Base-by-base conservation (phyloP, 768 basidiomycete genomes). In the Brasilioporus rufonigricans region DNA sequence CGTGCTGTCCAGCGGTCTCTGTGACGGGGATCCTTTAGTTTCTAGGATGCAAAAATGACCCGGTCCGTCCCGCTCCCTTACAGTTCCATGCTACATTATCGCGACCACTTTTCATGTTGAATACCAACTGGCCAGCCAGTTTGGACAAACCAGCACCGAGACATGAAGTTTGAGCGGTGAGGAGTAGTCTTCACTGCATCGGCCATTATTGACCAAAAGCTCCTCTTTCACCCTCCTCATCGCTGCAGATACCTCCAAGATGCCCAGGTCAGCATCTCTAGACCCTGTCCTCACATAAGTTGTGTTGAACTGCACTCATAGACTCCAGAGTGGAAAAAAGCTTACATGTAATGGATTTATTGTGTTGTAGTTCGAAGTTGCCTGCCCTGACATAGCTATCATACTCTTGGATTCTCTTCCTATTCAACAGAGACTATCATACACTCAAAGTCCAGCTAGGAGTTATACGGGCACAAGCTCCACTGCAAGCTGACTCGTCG, bases 391-490 rank as follows among this genome's bases (percentile, higher is more conserved):
- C 54, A 9, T 40, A 23, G 6, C 9, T 36, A 31, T 44, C 48
- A 27, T 40, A 4, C 12, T 24, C 27, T 33, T 45, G 53, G 19
- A 48, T 52, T 8, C 41, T 3, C 23, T 43, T 45, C 43, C 40
- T 27, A 18, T 27, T 26, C 31, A 35, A 33, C 59, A 91, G 89
- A 65, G 82, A 91, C 66, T 92, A 91, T 62, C 79, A 79, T 2
- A 81, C 77, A 10, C 79, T 92, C 16, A 91, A 91, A 70, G 85
- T 81, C 58, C 75, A 77, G 14, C 85, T 91, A 23, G 74, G 74
- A 14, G 77, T 77, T 2, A 82, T 90, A 51, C 78, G 78, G 32
- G 73, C 71, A 52, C 48, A 48, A 18, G 19, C 29, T 14, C 14
- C 55, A 8, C 70, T 68, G 0, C 71, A 73, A 50, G 35, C 65